phyloP scores from a whole-genome alignment of 148 eudicot genomes.

The Tetragonia tetragonoides region DNA sequence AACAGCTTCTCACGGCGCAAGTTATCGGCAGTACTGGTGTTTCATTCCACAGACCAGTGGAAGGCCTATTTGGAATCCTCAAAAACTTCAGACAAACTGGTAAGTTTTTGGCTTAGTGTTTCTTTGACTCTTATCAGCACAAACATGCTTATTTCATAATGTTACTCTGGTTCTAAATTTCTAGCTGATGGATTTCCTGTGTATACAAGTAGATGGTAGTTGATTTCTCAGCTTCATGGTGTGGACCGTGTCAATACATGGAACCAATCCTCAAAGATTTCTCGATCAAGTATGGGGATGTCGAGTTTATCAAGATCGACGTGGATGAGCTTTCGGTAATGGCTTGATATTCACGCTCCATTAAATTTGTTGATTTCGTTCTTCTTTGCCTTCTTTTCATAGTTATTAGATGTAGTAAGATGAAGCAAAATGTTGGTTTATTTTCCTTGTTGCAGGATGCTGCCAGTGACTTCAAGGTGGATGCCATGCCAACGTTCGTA shows the following conservation, averaged over 20 bases:
- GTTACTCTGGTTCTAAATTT: background rate
- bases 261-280: constrained; percentile 57
- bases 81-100: constrained; percentile 52
- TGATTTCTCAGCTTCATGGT: constrained; percentile 89
- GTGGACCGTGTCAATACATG: constrained; percentile 73
- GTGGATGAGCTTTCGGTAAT: constrained; percentile 78
- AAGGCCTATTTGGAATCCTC: constrained; percentile 25
- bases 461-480: constrained; percentile 46
- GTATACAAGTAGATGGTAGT: constrained; percentile 23
- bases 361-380: background rate
- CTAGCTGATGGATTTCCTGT: too few relatives aligned
- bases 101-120: constrained; percentile 5
- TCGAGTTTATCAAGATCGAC: constrained; percentile 78
- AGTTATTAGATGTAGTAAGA: too few relatives aligned
- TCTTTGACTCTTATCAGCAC: background rate
- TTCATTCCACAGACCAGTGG: constrained; percentile 32
- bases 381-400: background rate
- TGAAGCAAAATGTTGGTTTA: background rate
- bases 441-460: constrained; percentile 38
- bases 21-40: constrained; percentile 7
- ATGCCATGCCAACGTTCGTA: constrained; percentile 52
- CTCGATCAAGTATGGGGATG: constrained; percentile 56
- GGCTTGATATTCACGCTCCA: background rate
- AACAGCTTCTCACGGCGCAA: constrained; percentile 6
- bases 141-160: background rate